phyloP scores from a whole-genome alignment of 2,329 filamentous ascomycete species.

The Pseudocercospora crystallina region DNA sequence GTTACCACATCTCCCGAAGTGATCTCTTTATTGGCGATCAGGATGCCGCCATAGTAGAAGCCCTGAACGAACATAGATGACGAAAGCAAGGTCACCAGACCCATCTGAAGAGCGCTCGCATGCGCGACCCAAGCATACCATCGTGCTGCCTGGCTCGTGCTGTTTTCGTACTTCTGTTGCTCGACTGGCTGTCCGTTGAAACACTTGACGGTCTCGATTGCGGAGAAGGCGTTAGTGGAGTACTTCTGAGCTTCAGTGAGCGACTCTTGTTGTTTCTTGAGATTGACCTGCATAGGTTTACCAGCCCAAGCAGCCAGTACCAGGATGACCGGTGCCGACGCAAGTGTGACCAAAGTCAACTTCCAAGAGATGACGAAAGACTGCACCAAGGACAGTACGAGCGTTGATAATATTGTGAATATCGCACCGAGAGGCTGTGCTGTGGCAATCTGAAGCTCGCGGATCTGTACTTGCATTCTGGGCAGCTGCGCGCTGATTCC shows the following conservation, averaged over 20 bases:
- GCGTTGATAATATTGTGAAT: slow-evolving; percentile 63
- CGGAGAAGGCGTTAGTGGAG: slow-evolving; percentile 66
- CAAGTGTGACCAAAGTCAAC: slow-evolving; percentile 75
- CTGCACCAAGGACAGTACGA: slow-evolving; percentile 64
- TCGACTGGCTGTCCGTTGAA: slow-evolving; percentile 76
- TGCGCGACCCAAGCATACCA: slow-evolving; percentile 69
- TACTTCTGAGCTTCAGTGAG: slow-evolving; percentile 71
- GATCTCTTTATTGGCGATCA: slow-evolving; percentile 61
- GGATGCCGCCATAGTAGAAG: slow-evolving; percentile 79
- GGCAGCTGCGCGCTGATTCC: slow-evolving; percentile 72
- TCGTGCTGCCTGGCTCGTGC: slow-evolving; percentile 58
- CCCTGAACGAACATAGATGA: slow-evolving; percentile 80
- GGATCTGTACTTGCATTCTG: slow-evolving; percentile 74
- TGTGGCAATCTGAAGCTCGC: slow-evolving; percentile 76
- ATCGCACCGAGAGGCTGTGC: slow-evolving; percentile 77
- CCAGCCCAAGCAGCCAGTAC: slow-evolving; percentile 61
- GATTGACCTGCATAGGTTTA: slow-evolving; percentile 61
- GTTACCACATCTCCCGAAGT: slow-evolving; percentile 71
- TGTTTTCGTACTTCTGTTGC: slow-evolving; percentile 60
- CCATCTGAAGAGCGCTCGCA: slow-evolving; percentile 69
- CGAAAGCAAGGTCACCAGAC: slow-evolving; percentile 71
- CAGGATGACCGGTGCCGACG: slow-evolving; percentile 68
- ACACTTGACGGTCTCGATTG: slow-evolving; percentile 83
- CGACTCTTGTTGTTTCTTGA: slow-evolving; percentile 67
- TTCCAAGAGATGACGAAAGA: slow-evolving; percentile 82